Conservation (phyloP, 306 rosid genomes). For the Cucurbita pepo region DNA sequence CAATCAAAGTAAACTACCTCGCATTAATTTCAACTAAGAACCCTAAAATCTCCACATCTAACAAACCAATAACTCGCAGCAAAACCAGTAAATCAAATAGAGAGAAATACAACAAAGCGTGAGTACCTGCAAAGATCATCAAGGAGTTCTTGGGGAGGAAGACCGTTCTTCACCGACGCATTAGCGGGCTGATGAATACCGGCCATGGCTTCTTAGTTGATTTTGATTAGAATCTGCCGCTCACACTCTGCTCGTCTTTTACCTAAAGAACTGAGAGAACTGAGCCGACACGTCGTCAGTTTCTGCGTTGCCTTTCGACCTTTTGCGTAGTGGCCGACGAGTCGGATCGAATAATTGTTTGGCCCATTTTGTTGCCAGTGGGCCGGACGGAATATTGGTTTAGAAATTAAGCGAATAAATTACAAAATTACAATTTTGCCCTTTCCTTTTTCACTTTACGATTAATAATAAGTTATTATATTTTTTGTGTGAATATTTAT, state of each 20-base stretch:
- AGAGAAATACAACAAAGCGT: not conserved
- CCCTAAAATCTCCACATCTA: not conserved
- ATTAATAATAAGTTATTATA: no score
- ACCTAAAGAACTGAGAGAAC: not conserved
- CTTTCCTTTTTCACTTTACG: no score
- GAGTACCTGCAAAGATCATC: conserved; percentile 85
- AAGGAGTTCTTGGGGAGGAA: conserved; percentile 82
- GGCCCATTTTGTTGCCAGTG: not conserved
- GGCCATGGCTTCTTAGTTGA: conserved; percentile 32
- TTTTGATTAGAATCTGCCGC: not conserved
- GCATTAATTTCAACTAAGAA: not conserved
- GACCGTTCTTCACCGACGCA: conserved; percentile 53
- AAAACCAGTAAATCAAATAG: not conserved
- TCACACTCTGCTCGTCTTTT: not conserved
- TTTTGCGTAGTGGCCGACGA: not conserved
- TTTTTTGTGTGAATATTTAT: no score
- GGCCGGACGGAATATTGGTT: not conserved
- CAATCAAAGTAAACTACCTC: not conserved
- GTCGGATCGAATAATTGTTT: not conserved
- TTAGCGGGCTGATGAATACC: conserved; percentile 46
- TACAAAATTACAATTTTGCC: no score
- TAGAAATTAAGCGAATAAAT: no score
- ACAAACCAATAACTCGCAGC: not conserved
- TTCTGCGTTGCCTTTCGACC: not conserved
- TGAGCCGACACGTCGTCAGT: not conserved